phyloP scores from a whole-genome alignment of 345 rosid species.

The Limnanthes douglasii region DNA sequence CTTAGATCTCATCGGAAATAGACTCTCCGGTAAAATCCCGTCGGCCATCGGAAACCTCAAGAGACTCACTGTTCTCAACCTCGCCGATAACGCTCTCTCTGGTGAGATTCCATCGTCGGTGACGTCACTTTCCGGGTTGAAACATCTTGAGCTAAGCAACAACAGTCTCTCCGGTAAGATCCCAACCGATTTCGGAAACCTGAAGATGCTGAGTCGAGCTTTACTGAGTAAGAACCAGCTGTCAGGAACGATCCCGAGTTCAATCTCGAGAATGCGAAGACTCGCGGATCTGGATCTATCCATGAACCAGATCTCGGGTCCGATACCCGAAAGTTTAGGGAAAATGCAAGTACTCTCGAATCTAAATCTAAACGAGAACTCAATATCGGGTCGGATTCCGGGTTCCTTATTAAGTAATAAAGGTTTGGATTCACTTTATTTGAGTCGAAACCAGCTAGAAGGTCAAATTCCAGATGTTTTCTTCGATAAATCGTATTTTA shows the following conservation, averaged over 20 bases:
- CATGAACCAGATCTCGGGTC: conserved; percentile 46
- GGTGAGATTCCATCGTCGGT: conserved; percentile 56
- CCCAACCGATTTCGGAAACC: conserved; percentile 51
- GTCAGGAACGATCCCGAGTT: conserved; percentile 49
- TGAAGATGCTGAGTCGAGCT: conserved; percentile 71
- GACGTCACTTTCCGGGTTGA: conserved; percentile 36
- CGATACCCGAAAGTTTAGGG: conserved; percentile 50
- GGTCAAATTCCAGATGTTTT: conserved; percentile 77
- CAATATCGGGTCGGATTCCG: conserved; percentile 47
- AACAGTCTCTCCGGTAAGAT: conserved; percentile 51
- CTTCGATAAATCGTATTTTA: conserved; percentile 48
- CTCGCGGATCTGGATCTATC: conserved; percentile 80
- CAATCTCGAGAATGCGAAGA: conserved; percentile 40
- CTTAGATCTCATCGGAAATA: conserved; percentile 70
- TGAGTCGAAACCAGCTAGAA: conserved; percentile 64
- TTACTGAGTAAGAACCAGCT: conserved; percentile 57
- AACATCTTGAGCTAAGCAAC: conserved; percentile 62
- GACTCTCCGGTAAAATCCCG: conserved; percentile 57
- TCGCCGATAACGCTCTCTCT: conserved; percentile 59
- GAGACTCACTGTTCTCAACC: conserved; percentile 47
- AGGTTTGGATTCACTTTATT: conserved; percentile 52
- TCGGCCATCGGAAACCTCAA: conserved; percentile 42
- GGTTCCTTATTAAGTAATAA: conserved; percentile 26
- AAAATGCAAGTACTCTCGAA: conserved; percentile 70
- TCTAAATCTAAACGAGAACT: conserved; percentile 51